Evolutionary conservation across 2,329 filamentous ascomycete species (phyloP), one percentile per base, ranked within the genome.

Genomic region (Biscogniauxia sp.): DNA sequence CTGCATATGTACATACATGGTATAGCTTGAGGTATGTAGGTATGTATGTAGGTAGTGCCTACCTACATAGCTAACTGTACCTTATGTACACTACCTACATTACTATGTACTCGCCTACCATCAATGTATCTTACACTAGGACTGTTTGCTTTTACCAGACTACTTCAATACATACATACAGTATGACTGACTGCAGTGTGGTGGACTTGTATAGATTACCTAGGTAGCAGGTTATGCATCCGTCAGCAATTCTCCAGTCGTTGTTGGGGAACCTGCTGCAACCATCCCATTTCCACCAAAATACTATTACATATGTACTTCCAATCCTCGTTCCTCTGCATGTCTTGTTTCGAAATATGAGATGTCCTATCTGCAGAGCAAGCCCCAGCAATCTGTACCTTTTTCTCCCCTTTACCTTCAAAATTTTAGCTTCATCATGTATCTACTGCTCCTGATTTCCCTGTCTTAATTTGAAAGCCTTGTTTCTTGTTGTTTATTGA

Each of bases 281-380:
- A 49, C 60, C 58, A 61, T 55, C 62, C 58, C 57, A 32, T 32
- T 32, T 26, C 56, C 53, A 13, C 20, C 53, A 52, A 55, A n/a
- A 52, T 53, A 50, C 51, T 59, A 37, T 45, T 32, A 32, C 28
- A 32, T 23, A 23, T 23, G 23, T 32, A 32, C 59, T 60, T 60
- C n/a, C n/a, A n/a, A n/a, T n/a, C 20, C 51, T 62, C 56, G n/a
- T 56, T 58, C 51, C 58, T 58, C 59, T 53, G 61, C 56, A 62
- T 55, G 63, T 66, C 64, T 66, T 55, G 57, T 59, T 56, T 63
- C 60, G 61, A 68, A 68, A 68, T 45, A 17, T 45, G 37, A n/a
- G 13, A 45, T 45, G 13, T n/a, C 17, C 66, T 61, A 53, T 66
- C 55, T 58, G 60, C 52, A 58, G 56, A 54, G 55, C 49, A 17